A percentile compares a stretch with the other conserved stretches of the same genome.
Conservation (phyloP, 2,329 filamentous ascomycete genomes). For the Fusarium newnesense region DNA sequence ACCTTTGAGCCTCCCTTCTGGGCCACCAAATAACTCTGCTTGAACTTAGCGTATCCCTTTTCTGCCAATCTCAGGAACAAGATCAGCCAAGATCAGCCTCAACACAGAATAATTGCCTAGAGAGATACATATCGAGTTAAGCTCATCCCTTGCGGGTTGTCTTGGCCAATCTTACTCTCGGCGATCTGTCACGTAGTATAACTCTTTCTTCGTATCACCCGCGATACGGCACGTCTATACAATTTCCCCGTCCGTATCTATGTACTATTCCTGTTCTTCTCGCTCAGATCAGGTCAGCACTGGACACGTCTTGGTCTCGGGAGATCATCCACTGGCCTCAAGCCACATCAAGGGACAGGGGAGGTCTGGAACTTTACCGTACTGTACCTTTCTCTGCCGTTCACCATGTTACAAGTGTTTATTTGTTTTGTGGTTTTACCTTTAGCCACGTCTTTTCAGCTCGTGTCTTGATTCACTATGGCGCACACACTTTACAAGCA, state of each 20-base stretch:
- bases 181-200: constrained; percentile 3
- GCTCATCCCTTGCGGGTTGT: constrained; percentile 25
- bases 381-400: not conserved
- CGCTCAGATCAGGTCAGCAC: constrained; percentile 8
- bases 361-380: not conserved
- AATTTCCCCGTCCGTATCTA: constrained; percentile 24
- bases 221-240: constrained; percentile 8
- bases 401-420: constrained; percentile 15
- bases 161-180: constrained; percentile 14
- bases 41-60: constrained; percentile 23
- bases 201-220: constrained; percentile 17
- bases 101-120: not conserved
- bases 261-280: constrained; percentile 23
- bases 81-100: constrained; percentile 19
- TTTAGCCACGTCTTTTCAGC: constrained; percentile 15
- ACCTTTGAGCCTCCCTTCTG: constrained; percentile 30
- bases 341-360: constrained; percentile 18
- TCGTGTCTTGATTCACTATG: constrained; percentile 23
- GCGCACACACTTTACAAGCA: constrained; percentile 6
- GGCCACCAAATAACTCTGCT: constrained; percentile 3
- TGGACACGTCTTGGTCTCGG: constrained; percentile 27
- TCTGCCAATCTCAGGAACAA: constrained; percentile 16
- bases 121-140: not conserved
- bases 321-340: constrained; percentile 27
- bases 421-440: not conserved